Conservation (phyloP, 2,329 filamentous ascomycete species). For the Trichoderma sp. region DNA sequence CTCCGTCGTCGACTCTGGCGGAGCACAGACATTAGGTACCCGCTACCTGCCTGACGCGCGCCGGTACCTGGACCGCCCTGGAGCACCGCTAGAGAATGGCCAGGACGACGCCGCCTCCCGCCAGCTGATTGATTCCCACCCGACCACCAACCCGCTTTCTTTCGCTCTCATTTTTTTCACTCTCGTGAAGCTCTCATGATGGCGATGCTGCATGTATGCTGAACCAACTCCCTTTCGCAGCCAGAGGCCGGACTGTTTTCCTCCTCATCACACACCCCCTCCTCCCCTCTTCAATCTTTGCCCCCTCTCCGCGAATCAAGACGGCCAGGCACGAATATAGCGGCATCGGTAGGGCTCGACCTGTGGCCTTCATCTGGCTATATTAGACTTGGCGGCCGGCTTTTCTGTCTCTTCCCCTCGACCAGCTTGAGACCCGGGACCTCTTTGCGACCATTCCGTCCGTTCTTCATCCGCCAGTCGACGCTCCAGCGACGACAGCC, state of each 20-base stretch:
- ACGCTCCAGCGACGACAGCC: neutral
- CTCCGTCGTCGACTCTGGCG: neutral
- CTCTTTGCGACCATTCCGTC: slow-evolving; percentile 36
- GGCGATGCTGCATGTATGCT: slow-evolving; percentile 16
- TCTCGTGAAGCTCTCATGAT: slow-evolving; percentile 6
- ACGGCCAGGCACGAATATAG: neutral
- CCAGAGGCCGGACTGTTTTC: neutral
- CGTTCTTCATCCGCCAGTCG: slow-evolving; percentile 16
- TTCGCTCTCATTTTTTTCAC: neutral
- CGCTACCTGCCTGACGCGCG: neutral
- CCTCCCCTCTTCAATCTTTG: neutral
- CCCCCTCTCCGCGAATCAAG: neutral
- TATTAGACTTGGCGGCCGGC: slow-evolving; percentile 24
- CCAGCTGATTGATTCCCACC: slow-evolving; percentile 7
- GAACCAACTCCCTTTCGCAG: slow-evolving; percentile 21
- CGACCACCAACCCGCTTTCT: slow-evolving; percentile 10
- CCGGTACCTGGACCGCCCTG: neutral
- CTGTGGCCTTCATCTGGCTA: slow-evolving; percentile 7
- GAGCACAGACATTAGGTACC: neutral
- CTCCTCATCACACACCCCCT: slow-evolving; percentile 11
- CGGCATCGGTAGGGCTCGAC: neutral
- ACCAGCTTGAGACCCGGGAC: slow-evolving; percentile 33
- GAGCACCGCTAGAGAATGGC: neutral
- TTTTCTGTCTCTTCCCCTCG: slow-evolving; percentile 10
- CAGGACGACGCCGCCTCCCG: slow-evolving; percentile 1